Percentiles rank a stretch among this genome's conserved stretches.
Conservation (phyloP, 441 rosid genomes). For the Rhodomyrtus psidioides region DNA sequence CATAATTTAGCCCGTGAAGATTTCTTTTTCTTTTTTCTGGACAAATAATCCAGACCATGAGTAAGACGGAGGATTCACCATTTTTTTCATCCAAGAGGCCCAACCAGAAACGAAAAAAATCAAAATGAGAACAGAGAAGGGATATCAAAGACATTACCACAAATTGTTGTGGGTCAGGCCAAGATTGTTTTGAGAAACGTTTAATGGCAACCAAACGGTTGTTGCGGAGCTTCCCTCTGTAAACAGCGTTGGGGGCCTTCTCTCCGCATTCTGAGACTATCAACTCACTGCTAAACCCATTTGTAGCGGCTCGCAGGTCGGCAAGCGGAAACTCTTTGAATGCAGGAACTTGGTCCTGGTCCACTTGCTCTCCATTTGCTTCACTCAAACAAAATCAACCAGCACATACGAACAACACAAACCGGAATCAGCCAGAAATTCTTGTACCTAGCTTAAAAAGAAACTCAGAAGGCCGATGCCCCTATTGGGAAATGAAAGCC, state of each 20-base stretch:
- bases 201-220: conserved; percentile 53
- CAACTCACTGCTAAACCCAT: conserved; percentile 45
- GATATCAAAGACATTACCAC: conserved; percentile 21
- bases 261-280: conserved; percentile 76
- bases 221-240: conserved; percentile 53
- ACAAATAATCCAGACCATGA: neutral
- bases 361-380: conserved; percentile 10
- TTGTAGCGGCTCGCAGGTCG: conserved; percentile 20
- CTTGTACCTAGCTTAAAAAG: neutral
- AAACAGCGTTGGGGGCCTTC: conserved; percentile 68
- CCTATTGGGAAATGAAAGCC: neutral
- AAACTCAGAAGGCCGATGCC: neutral
- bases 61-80: neutral
- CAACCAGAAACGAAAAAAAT: neutral
- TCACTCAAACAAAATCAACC: neutral
- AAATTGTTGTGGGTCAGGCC: conserved; percentile 76
- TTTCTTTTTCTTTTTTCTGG: neutral
- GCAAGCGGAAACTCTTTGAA: conserved; percentile 12
- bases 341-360: conserved; percentile 9
- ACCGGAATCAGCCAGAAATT: neutral
- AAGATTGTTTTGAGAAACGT: conserved; percentile 55
- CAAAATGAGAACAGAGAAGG: neutral
- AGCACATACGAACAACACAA: neutral
- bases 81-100: neutral
- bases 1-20: neutral